Evolutionary conservation across 1,284 basidiomycete species (phyloP).

Genomic region (Cutaneotrichosporon cutaneum): DNA sequence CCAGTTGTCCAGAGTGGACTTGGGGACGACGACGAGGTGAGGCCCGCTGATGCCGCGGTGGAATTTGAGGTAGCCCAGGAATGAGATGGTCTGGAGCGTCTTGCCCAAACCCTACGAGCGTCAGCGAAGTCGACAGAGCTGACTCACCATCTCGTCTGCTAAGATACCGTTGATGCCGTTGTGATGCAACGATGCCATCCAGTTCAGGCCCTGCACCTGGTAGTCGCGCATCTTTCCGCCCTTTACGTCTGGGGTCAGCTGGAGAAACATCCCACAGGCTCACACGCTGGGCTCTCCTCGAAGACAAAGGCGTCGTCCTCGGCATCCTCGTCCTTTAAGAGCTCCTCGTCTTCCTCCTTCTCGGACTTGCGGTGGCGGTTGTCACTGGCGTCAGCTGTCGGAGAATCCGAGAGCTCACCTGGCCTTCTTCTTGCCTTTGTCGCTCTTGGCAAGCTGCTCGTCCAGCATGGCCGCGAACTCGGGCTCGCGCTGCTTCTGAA

Average conservation of each 20-base stretch:
- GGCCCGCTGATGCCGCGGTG: conserved; percentile 74
- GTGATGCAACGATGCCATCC: conserved; percentile 92
- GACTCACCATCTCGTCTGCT: conserved; percentile 84
- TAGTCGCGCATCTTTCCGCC: conserved; percentile 88
- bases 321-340: conserved; percentile 79
- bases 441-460: conserved; percentile 62
- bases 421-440: conserved; percentile 70
- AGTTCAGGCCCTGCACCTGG: conserved; percentile 93
- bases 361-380: conserved; percentile 90
- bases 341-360: conserved; percentile 96
- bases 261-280: conserved; percentile 37
- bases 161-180: conserved; percentile 92
- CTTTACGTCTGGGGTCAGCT: conserved; percentile 65
- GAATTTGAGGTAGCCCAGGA: conserved; percentile 91
- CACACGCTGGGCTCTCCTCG: conserved; percentile 86
- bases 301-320: conserved; percentile 85
- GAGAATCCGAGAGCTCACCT: conserved; percentile 56
- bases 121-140: conserved; percentile 25
- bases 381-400: conserved; percentile 55
- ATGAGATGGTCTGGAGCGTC: conserved; percentile 96
- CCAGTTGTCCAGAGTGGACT: conserved; percentile 98
- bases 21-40: conserved; percentile 94
- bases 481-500: conserved; percentile 81
- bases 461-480: conserved; percentile 89
- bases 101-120: conserved; percentile 83